Conservation (phyloP, 345 rosid species). For the Brassica juncea region DNA sequence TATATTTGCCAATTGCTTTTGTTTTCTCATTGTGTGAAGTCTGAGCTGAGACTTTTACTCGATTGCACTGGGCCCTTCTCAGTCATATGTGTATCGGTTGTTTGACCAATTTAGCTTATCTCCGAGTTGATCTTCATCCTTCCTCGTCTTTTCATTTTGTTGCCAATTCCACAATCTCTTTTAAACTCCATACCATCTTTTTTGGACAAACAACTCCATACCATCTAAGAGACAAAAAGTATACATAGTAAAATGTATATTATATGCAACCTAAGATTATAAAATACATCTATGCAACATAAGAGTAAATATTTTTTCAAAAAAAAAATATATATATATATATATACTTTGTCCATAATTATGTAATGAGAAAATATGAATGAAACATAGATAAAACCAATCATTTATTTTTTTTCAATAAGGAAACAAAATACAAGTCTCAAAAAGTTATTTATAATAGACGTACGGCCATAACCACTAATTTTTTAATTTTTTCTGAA, state of each 20-base stretch:
- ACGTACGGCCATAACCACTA: constrained; percentile 25
- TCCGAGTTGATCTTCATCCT: not conserved
- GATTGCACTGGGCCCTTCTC: not conserved
- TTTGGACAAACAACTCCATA: not conserved
- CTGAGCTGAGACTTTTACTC: not conserved
- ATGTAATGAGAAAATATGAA: not conserved
- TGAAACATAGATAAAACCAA: not conserved
- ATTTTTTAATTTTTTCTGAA: not conserved
- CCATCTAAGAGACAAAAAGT: not conserved
- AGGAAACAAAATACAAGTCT: not conserved
- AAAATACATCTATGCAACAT: not conserved
- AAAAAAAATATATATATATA: not conserved
- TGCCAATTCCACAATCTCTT: not conserved
- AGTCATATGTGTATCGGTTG: not conserved
- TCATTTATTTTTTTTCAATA: not conserved
- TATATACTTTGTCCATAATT: not conserved
- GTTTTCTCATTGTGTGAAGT: too few relatives aligned
- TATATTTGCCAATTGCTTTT: too few relatives aligned
- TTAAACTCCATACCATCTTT: not conserved
- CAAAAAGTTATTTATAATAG: constrained; percentile 9
- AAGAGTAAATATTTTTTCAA: not conserved
- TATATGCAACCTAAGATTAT: not conserved
- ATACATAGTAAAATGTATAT: not conserved
- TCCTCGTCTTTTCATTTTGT: not conserved
- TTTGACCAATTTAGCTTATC: not conserved